Evolutionary conservation across 2,329 filamentous ascomycete species (phyloP), one percentile per base, ranked within the genome.

Genomic region (Penicillium sp.): DNA sequence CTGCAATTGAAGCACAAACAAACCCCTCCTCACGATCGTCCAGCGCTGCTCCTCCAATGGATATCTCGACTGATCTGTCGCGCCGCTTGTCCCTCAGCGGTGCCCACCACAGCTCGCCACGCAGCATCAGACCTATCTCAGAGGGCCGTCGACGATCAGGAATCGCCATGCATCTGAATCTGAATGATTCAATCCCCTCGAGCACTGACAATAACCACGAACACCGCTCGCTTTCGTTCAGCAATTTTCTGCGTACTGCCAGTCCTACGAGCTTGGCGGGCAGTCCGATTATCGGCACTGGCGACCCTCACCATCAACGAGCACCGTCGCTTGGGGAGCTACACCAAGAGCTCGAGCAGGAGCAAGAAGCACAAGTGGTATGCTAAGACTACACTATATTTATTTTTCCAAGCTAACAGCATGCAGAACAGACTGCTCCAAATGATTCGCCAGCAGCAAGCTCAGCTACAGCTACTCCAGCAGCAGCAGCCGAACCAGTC

Each of bases 41-140:
- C 35, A 56, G 47, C 12, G 47, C 87, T 33, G 84, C 87, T 42
- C 81, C 83, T 60, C 91, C 88, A 14, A 80, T 94, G 9, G 88
- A 89, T 68, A 89, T 88, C 52, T 85, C 89, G 12, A 89, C 88
- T 7, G 86, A 91, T 26, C 85, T 89, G 63, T 81, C 82, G 11
- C 66, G 68, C 52, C 71, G 73, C 47, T 67, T 70, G 4, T 74
- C 75, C 20, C 66, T 64, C 21, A 64, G 54, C 46, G 24, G 51
- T 42, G 35, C 49, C 42, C 58, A 52, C 38, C 56, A 47, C 21
- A 49, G 63, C 56, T 72, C 71, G 5, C 38, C 71, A 55, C 70
- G 68, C 60, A 65, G 64, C 51, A 66, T 61, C 47, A 70, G 69
- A 51, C 64, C 68, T 49, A 66, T 71, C 21, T 71, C 71, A 20